Percentiles rank a stretch among this genome's conserved stretches.
These are phyloP conservation scores for Cymodocea nodosa DNA, from an alignment of 116 monocot species.

Conservation along the genomic window DNA sequence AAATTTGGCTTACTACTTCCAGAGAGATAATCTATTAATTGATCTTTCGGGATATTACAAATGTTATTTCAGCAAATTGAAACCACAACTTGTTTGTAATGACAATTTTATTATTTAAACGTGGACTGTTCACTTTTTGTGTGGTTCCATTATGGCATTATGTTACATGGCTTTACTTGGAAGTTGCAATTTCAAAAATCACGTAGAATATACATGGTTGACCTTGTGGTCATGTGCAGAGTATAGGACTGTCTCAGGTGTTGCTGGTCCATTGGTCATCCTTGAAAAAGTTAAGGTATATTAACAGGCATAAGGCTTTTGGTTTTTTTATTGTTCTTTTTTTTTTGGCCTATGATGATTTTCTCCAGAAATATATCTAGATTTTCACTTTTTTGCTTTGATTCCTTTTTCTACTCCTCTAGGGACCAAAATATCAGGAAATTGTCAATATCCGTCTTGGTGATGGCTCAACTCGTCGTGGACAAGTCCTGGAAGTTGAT, in stretches of 20 bases:
- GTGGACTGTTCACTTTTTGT: not conserved
- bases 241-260: slow-evolving; percentile 92
- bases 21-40: too few species aligned
- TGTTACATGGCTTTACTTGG: too few species aligned
- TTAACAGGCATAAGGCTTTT: not conserved
- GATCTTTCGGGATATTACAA: not conserved
- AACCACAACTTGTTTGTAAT: not conserved
- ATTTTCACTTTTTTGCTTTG: not conserved
- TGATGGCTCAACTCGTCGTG: slow-evolving; percentile 92
- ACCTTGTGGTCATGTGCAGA: slow-evolving; percentile 32
- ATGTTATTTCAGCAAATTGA: too few species aligned
- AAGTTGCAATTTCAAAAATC: not conserved
- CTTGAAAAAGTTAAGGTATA: slow-evolving; percentile 97
- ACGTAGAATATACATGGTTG: not conserved
- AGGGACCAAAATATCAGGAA: slow-evolving; percentile 99
- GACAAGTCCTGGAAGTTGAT: slow-evolving; percentile 98
- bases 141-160: too few species aligned
- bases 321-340: too few species aligned
- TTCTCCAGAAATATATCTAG: slow-evolving; percentile 1
- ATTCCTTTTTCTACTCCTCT: not conserved
- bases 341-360: not conserved
- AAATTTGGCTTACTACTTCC: too few species aligned
- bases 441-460: slow-evolving; percentile 97
- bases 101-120: not conserved
- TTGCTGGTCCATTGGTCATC: slow-evolving; percentile 95